Percentiles rank a stretch among this genome's conserved stretches.
phyloP scores from a whole-genome alignment of 2,329 filamentous ascomycete species.

The Penicillium sp. region DNA sequence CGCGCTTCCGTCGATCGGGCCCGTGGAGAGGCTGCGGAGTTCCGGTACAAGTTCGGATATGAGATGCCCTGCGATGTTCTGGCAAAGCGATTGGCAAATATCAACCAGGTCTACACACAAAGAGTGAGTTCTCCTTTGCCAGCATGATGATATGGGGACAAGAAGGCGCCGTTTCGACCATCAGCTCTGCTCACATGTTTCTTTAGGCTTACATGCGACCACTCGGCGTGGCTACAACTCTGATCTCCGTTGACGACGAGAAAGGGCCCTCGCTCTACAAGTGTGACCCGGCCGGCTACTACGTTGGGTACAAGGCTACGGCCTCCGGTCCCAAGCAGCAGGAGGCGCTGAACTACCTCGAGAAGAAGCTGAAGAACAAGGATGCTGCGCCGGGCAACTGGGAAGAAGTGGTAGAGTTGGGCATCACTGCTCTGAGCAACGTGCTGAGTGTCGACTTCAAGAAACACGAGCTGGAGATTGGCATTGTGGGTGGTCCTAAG shows the following conservation, averaged over 20 bases:
- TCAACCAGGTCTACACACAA: conserved; percentile 99
- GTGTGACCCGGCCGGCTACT: conserved; percentile 96
- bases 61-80: conserved; percentile 98
- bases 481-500: conserved; percentile 85
- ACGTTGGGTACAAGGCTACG: conserved; percentile 96
- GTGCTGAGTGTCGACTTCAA: conserved; percentile 99
- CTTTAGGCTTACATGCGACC: conserved; percentile 93
- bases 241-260: conserved; percentile 91
- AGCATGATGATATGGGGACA: not conserved
- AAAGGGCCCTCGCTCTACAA: conserved; percentile 94
- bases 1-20: conserved; percentile 88
- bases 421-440: conserved; percentile 89
- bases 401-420: conserved; percentile 97
- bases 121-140: conserved; percentile 56
- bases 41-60: conserved; percentile 97
- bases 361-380: conserved; percentile 99
- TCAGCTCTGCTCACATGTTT: not conserved
- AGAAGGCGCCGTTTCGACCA: conserved; percentile 1
- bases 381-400: conserved; percentile 84
- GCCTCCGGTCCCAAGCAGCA: conserved; percentile 97
- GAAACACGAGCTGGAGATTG: conserved; percentile 97
- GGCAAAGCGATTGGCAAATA: conserved; percentile 95
- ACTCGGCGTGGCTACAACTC: conserved; percentile 87
- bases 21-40: conserved; percentile 92
- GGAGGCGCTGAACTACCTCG: conserved; percentile 94